Base-by-base conservation (phyloP, 192 early-diverging fungal species). In the Coemansia sp. region DNA sequence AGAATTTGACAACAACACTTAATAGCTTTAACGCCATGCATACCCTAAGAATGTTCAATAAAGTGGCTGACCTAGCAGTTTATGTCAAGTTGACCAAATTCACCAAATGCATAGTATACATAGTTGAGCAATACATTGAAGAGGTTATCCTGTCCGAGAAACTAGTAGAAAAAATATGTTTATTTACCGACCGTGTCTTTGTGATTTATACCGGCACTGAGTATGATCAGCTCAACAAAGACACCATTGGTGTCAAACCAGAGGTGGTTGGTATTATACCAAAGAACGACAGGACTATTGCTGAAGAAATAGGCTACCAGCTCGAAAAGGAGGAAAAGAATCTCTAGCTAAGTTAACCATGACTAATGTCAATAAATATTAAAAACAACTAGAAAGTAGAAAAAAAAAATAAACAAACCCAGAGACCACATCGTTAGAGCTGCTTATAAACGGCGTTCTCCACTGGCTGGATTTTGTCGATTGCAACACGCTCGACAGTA, bases 361-460 rank as follows among this genome's bases (percentile, higher is more conserved):
- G 5, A 5, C 53, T 5, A n/a, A 31, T 36, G 16, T 2, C 31
- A 33, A 12, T 36, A 58, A 33, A 34, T 36, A 58, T n/a, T n/a
- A 13, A 18, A 60, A 60, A 33, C 31, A 33, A 69, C 9, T 61
- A 13, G 29, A 40, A 27, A 43, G 31, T 47, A 29, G 4, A 50
- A 63, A 36, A 62, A 57, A 12, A 52, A 34, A 52, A 34, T n/a
- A n/a, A n/a, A n/a, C n/a, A n/a, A 66, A 58, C 13, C 34, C 2
- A 8, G 22, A 43, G 4, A 57, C 16, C 12, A 24, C 10, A 38
- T 10, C 1, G 16, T 38, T 67, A 83, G 20, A 83, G 76, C 70
- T 83, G 81, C 64, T 77, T 75, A 64, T 83, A 83, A 1, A 77
- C 64, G 6, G 81, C 75, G 18, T 36, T 68, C 27, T 78, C 81